Evolutionary conservation across 768 basidiomycete species (phyloP).

Genomic region (Auricularia sp.): DNA sequence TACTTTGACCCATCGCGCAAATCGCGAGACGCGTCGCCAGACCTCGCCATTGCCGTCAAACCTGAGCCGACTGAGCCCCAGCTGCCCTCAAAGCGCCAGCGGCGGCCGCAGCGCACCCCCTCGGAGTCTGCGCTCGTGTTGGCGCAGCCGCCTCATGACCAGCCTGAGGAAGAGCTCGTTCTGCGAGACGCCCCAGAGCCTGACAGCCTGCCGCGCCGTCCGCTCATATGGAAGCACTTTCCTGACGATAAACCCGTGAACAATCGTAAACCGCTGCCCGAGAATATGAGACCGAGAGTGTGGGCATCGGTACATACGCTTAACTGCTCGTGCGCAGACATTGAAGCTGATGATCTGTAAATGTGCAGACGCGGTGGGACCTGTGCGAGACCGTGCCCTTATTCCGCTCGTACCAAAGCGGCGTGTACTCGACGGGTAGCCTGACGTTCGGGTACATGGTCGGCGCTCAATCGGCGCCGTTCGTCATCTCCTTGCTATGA

Average conservation of each 20-base stretch:
- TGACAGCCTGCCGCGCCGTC: too few species aligned
- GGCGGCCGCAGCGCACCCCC: too few species aligned
- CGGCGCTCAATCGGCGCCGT: slow-evolving; percentile 62
- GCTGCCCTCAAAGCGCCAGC: too few species aligned
- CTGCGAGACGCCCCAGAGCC: too few species aligned
- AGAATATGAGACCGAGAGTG: not conserved
- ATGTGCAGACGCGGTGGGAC: slow-evolving; percentile 59
- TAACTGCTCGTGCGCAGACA: not conserved
- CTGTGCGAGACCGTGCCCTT: slow-evolving; percentile 71
- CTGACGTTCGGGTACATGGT: slow-evolving; percentile 68
- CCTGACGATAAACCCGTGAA: not conserved
- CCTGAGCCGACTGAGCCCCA: too few species aligned
- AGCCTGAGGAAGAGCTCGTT: too few species aligned
- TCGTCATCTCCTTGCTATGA: slow-evolving; percentile 12
- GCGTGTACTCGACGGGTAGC: slow-evolving; percentile 57
- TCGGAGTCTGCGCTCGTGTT: too few species aligned
- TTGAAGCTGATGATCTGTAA: slow-evolving; percentile 17
- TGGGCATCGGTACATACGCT: too few species aligned
- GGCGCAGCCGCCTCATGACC: too few species aligned
- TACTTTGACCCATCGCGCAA: not conserved
- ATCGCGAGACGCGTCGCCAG: too few species aligned
- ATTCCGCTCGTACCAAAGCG: slow-evolving; percentile 60
- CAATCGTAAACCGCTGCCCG: not conserved
- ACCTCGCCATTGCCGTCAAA: too few species aligned
- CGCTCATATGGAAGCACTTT: not conserved